phyloP scores from a whole-genome alignment of 2,329 filamentous ascomycete species.

The Phialophora verrucosa region DNA sequence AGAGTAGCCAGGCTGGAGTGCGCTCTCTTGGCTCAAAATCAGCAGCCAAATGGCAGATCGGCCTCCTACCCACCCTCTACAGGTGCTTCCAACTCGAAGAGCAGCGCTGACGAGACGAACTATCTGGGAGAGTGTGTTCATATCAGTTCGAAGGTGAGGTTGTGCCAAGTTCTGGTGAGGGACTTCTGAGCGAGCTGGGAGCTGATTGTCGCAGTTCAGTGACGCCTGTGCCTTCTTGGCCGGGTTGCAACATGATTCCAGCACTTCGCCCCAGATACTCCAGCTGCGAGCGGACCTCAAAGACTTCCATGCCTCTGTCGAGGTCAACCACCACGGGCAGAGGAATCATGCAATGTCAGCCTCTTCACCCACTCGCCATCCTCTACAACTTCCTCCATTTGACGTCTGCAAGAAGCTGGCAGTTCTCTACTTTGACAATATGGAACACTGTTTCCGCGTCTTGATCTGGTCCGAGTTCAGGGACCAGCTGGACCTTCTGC shows the following conservation, averaged over 20 bases:
- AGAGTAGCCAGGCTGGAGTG: slow-evolving; percentile 32
- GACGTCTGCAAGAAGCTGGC: slow-evolving; percentile 31
- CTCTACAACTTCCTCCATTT: slow-evolving; percentile 28
- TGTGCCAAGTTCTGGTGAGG: background rate
- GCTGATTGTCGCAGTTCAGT: slow-evolving; percentile 24
- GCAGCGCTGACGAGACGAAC: background rate
- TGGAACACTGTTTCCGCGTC: slow-evolving; percentile 39
- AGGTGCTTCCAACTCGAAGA: background rate
- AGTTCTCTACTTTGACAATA: slow-evolving; percentile 38
- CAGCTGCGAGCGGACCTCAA: slow-evolving; percentile 24
- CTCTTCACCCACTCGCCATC: background rate
- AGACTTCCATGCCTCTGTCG: slow-evolving; percentile 26
- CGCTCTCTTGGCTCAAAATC: slow-evolving; percentile 24
- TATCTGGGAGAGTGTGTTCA: background rate
- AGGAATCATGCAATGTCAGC: background rate
- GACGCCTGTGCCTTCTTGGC: slow-evolving; percentile 31
- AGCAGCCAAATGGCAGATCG: background rate
- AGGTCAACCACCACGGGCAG: slow-evolving; percentile 22
- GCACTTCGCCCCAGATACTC: slow-evolving; percentile 10
- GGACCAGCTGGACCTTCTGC: slow-evolving; percentile 30
- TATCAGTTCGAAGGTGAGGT: slow-evolving; percentile 18
- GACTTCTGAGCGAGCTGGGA: background rate
- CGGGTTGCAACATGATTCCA: slow-evolving; percentile 15
- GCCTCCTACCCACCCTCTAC: background rate
- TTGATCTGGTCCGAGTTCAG: slow-evolving; percentile 33